These are phyloP conservation scores for Thalia dealbata DNA, from an alignment of 176 grass and related monocot species.

Conservation along the genomic window DNA sequence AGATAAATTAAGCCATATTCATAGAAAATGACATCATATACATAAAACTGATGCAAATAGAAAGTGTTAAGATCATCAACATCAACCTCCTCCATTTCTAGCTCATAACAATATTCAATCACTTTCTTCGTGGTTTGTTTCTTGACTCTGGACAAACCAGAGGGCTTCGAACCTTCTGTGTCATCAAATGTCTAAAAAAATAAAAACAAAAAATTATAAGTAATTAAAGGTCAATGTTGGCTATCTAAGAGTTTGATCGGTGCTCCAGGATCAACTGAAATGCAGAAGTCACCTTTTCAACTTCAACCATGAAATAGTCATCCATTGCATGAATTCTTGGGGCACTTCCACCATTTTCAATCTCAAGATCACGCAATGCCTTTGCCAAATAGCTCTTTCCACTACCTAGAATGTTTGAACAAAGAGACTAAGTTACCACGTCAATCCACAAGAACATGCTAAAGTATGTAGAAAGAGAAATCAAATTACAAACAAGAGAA, in stretches of 20 bases:
- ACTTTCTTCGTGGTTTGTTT: conserved; percentile 89
- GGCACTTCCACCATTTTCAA: conserved; percentile 77
- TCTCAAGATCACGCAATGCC: conserved; percentile 79
- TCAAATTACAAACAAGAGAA: background rate
- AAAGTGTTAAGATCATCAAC: background rate
- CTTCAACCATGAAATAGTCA: conserved; percentile 99
- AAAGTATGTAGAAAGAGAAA: background rate
- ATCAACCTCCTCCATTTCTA: conserved; percentile 96
- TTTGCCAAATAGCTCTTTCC: conserved; percentile 96
- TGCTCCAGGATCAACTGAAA: background rate
- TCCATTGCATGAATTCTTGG: conserved; percentile 98
- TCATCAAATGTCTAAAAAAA: conserved; percentile 50
- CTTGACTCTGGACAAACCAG: conserved; percentile 48
- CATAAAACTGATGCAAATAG: background rate
- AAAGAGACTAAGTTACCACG: background rate
- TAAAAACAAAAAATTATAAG: background rate
- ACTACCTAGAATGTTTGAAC: conserved; percentile 47
- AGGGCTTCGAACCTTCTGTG: conserved; percentile 58
- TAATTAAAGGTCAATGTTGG: background rate
- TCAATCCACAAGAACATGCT: conserved; percentile 1
- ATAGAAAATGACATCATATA: background rate
- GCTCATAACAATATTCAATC: conserved; percentile 95
- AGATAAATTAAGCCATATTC: background rate
- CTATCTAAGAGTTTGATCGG: background rate
- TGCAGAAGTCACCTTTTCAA: conserved; percentile 63